phyloP scores from a whole-genome alignment of 331 rosid genomes.

The Acacia concinna region DNA sequence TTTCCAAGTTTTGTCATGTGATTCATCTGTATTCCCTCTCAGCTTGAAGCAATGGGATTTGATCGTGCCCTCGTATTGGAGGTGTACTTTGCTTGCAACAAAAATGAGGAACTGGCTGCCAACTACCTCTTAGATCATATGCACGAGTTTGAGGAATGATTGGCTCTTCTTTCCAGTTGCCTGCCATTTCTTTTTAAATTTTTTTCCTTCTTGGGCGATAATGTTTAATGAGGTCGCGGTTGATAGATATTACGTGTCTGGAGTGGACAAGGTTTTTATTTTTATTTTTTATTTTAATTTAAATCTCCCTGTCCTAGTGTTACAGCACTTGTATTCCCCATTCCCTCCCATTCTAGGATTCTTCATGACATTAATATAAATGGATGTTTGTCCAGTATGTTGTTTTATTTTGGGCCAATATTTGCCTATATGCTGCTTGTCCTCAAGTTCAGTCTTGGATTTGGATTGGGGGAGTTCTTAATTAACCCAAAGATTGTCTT shows the following conservation, averaged over 20 bases:
- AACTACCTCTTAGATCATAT: conserved; percentile 84
- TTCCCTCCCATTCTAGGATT: conserved; percentile 18
- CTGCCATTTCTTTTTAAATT: not conserved
- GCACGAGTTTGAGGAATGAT: conserved; percentile 75
- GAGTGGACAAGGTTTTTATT: conserved; percentile 23
- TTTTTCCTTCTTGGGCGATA: conserved; percentile 5
- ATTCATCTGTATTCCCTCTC: conserved; percentile 1
- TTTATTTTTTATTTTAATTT: not conserved
- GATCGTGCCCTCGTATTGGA: conserved; percentile 73
- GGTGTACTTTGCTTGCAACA: conserved; percentile 84
- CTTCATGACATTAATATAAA: conserved; percentile 8
- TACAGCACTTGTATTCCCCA: conserved; percentile 10
- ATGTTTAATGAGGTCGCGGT: conserved; percentile 23
- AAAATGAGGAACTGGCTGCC: conserved; percentile 83
- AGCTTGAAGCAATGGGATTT: conserved; percentile 89
- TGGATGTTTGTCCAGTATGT: conserved; percentile 15
- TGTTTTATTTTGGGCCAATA: not conserved
- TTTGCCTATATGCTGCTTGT: not conserved
- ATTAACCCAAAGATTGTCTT: not conserved
- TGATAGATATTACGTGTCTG: conserved; percentile 21
- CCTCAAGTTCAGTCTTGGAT: not conserved
- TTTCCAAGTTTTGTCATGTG: not conserved
- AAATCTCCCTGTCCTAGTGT: conserved; percentile 12
- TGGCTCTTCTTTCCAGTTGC: not conserved
- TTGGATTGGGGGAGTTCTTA: not conserved